A percentile compares a stretch with the other conserved stretches of the same genome.
Evolutionary conservation across 208 protist genomes (phyloP).

Genomic region (Acanthamoeba sp.): DNA sequence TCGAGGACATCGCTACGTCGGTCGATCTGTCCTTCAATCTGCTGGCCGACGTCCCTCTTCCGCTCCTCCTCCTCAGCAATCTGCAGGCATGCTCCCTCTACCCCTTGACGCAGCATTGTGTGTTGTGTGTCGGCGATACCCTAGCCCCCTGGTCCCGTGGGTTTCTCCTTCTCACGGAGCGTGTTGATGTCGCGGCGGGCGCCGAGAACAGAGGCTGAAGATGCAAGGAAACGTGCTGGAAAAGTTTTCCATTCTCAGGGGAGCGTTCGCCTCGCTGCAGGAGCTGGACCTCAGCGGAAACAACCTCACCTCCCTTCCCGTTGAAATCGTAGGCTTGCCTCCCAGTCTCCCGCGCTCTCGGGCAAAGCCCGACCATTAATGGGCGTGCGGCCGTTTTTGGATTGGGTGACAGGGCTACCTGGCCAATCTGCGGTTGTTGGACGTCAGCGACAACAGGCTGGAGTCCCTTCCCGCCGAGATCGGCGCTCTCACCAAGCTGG

Average conservation of each 20-base stretch:
- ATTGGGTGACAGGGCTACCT: background rate
- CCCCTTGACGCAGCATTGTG: background rate
- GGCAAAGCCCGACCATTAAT: background rate
- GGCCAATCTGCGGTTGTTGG: background rate
- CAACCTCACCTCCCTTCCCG: constrained; percentile 23
- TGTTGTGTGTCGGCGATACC: background rate
- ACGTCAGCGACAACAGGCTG: background rate
- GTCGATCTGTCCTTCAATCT: constrained; percentile 15
- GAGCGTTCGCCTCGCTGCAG: background rate
- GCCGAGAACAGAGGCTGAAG: background rate
- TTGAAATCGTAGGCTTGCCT: background rate
- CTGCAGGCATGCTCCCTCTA: background rate
- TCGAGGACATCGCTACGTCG: background rate
- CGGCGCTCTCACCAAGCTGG: background rate
- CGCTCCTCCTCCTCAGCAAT: constrained; percentile 12
- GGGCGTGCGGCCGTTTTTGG: too few species aligned
- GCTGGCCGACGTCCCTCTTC: background rate
- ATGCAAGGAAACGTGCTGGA: constrained; percentile 29
- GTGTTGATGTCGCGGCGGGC: background rate
- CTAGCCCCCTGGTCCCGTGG: too few species aligned
- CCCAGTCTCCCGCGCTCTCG: background rate
- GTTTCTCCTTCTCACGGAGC: background rate
- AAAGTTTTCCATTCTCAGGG: background rate
- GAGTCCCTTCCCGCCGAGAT: background rate
- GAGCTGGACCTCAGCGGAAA: constrained; percentile 15